phyloP scores from a whole-genome alignment of 192 early-diverging fungal genomes.

The Phycomyces nitens region DNA sequence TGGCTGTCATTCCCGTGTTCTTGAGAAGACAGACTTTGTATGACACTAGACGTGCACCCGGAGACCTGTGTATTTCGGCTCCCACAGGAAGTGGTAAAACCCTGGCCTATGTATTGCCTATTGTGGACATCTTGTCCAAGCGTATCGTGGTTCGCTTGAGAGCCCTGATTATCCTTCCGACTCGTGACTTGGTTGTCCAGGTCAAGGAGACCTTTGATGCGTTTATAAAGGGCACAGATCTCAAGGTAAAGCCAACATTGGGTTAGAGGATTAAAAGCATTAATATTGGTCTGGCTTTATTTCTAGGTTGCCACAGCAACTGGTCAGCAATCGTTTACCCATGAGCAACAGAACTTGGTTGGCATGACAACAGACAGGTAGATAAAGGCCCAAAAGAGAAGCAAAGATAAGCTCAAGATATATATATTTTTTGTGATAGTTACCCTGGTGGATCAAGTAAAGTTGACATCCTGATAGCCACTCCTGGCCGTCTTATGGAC shows the following conservation, averaged over 20 bases:
- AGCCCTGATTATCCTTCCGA: conserved; percentile 89
- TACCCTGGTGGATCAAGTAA: conserved; percentile 57
- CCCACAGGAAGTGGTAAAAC: conserved; percentile 97
- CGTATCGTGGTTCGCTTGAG: conserved; percentile 79
- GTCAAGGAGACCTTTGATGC: conserved; percentile 83
- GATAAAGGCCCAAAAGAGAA: background rate
- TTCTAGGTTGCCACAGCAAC: conserved; percentile 63
- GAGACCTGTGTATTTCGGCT: conserved; percentile 91
- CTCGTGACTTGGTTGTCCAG: conserved; percentile 86
- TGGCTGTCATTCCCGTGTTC: conserved; percentile 79
- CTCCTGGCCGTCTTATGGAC: conserved; percentile 93
- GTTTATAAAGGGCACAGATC: conserved; percentile 69
- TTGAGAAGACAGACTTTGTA: conserved; percentile 61
- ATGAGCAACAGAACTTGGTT: conserved; percentile 61
- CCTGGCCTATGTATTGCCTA: conserved; percentile 90
- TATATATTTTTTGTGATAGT: conserved; percentile 3
- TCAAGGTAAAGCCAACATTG: conserved; percentile 49
- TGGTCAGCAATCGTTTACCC: conserved; percentile 72
- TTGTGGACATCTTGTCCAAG: conserved; percentile 75
- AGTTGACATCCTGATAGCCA: conserved; percentile 89
- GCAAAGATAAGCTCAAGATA: background rate
- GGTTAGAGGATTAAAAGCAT: too few species aligned
- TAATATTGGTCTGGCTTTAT: too few species aligned
- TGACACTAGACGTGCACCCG: conserved; percentile 68
- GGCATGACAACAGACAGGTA: conserved; percentile 28